Percentiles rank a stretch among this genome's conserved stretches.
These are phyloP conservation scores for Fraxinus sp. DNA, from an alignment of 305 asterid genomes.

Conservation along the genomic window DNA sequence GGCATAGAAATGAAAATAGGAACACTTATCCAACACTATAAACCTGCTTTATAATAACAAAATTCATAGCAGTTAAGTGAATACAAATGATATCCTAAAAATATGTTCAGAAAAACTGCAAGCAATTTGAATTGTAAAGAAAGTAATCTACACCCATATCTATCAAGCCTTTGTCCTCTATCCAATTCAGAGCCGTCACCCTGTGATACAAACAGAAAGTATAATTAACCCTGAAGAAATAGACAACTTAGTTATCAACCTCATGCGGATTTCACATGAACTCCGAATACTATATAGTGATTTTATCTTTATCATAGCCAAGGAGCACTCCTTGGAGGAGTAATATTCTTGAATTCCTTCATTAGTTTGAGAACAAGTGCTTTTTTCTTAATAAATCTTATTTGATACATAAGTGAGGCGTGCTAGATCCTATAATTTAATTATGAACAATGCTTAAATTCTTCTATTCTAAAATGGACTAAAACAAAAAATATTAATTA, in stretches of 20 bases:
- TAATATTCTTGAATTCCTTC: background rate
- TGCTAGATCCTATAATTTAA: background rate
- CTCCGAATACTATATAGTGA: background rate
- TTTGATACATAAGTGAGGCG: background rate
- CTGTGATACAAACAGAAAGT: background rate
- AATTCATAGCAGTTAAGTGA: background rate
- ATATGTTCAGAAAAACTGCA: background rate
- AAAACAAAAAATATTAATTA: no score
- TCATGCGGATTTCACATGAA: background rate
- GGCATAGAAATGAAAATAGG: background rate
- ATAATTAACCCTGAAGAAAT: background rate
- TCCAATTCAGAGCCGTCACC: background rate
- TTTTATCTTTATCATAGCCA: background rate
- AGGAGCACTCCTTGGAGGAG: background rate
- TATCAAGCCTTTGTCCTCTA: background rate
- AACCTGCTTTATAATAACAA: background rate
- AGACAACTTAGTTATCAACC: background rate
- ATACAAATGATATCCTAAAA: background rate
- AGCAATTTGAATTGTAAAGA: background rate
- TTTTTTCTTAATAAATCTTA: background rate
- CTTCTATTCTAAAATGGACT: no score
- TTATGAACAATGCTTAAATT: background rate
- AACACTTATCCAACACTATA: background rate
- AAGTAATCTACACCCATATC: background rate
- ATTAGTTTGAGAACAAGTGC: background rate